Conservation (phyloP, 768 basidiomycete genomes). For the Crepidotus variabilis region DNA sequence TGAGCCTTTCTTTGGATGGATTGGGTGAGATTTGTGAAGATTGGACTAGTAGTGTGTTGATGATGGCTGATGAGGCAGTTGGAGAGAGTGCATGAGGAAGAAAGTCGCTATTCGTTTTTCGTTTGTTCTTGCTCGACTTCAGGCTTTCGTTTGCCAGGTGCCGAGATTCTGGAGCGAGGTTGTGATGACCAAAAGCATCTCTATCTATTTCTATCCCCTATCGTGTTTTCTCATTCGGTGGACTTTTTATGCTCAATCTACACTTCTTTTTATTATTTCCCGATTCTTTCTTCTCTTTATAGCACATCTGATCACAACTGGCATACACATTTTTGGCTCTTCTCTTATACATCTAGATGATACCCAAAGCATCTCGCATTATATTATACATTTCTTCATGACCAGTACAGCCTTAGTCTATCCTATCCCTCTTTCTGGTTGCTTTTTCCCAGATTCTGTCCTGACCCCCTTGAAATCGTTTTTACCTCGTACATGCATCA, state of each 20-base stretch:
- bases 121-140: not conserved
- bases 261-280: not conserved
- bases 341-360: not conserved
- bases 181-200: not conserved
- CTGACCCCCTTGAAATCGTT: no score
- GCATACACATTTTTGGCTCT: not conserved
- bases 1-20: conserved; percentile 44
- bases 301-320: not conserved
- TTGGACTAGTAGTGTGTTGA: conserved; percentile 72
- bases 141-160: not conserved
- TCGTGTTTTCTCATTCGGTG: not conserved
- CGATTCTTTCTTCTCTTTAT: not conserved
- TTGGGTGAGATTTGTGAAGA: conserved; percentile 48
- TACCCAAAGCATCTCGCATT: not conserved
- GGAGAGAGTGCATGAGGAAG: not conserved
- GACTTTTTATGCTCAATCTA: not conserved
- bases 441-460: no score
- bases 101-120: not conserved
- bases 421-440: no score
- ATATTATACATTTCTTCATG: conserved; percentile 1
- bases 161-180: not conserved
- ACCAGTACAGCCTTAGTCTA: not conserved
- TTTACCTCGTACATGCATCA: no score
- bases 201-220: not conserved
- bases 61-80: conserved; percentile 53